These are phyloP conservation scores for Cryptosporidium parvum DNA, from an alignment of 169 alveolate genomes.

Conservation along the genomic window DNA sequence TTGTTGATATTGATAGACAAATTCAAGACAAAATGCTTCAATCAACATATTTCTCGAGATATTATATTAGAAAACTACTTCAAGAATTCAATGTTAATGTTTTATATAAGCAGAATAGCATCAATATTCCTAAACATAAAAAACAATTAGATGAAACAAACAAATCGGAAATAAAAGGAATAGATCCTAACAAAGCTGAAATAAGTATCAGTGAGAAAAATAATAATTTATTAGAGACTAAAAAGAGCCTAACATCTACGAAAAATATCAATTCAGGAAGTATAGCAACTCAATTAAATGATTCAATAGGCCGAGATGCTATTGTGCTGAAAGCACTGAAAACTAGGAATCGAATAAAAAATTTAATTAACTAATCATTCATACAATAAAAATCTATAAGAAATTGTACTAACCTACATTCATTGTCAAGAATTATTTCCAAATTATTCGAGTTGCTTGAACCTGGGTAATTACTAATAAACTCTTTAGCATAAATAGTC, in stretches of 20 bases:
- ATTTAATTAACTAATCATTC: constrained; percentile 46
- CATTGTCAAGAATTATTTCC: constrained; percentile 55
- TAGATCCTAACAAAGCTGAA: background rate
- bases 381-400: constrained; percentile 16
- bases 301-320: constrained; percentile 69
- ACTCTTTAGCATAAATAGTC: constrained; percentile 10
- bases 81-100: constrained; percentile 11
- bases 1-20: constrained; percentile 68
- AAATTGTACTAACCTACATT: constrained; percentile 23
- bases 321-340: constrained; percentile 54
- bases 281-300: constrained; percentile 15
- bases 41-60: constrained; percentile 59
- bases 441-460: constrained; percentile 16
- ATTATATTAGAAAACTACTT: constrained; percentile 38
- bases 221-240: background rate
- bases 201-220: background rate
- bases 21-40: constrained; percentile 67
- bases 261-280: background rate
- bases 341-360: constrained; percentile 62
- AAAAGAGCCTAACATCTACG: background rate
- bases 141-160: background rate
- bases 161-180: background rate
- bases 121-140: background rate
- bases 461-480: constrained; percentile 18
- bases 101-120: constrained; percentile 8